Conservation (phyloP, 2,329 filamentous ascomycete species). For the Coleophoma cylindrospora region DNA sequence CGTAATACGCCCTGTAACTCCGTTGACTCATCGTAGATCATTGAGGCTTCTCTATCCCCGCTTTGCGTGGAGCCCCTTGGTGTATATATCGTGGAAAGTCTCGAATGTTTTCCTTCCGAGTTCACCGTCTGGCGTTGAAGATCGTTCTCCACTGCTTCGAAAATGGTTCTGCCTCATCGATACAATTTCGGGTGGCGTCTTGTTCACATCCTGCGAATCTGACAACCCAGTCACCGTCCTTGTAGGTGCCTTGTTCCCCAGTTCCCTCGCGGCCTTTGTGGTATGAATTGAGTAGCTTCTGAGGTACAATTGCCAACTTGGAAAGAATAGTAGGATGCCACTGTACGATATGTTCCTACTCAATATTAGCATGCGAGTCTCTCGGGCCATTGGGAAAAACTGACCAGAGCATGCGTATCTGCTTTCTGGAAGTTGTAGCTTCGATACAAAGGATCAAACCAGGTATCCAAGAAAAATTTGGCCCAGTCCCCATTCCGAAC, state of each 20-base stretch:
- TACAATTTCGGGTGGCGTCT: constrained; percentile 54
- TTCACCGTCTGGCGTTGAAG: constrained; percentile 19
- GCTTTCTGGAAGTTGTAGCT: constrained; percentile 96
- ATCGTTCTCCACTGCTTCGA: constrained; percentile 26
- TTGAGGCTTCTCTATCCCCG: constrained; percentile 12
- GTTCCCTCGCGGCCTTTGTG: constrained; percentile 32
- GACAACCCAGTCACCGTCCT: constrained; percentile 80
- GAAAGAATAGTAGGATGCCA: constrained; percentile 97
- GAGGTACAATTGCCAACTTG: constrained; percentile 84
- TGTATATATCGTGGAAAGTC: constrained; percentile 8
- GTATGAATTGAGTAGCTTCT: constrained; percentile 79
- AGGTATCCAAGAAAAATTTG: constrained; percentile 87
- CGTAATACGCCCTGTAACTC: constrained; percentile 16
- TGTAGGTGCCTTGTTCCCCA: constrained; percentile 57
- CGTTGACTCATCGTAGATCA: constrained; percentile 21
- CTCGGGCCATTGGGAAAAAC: constrained; percentile 21
- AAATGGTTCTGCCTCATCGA: constrained; percentile 53
- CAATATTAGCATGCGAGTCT: constrained; percentile 5
- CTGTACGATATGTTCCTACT: constrained; percentile 79
- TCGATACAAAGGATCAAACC: constrained; percentile 92
- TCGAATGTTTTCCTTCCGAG: constrained; percentile 1
- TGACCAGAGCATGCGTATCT: constrained; percentile 82
- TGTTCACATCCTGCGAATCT: constrained; percentile 71
- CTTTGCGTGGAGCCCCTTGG: neutral
- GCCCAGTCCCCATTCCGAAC: constrained; percentile 84